These are phyloP conservation scores for Phlegmacium glaucopus DNA, from an alignment of 768 basidiomycete genomes.

Conservation along the genomic window DNA sequence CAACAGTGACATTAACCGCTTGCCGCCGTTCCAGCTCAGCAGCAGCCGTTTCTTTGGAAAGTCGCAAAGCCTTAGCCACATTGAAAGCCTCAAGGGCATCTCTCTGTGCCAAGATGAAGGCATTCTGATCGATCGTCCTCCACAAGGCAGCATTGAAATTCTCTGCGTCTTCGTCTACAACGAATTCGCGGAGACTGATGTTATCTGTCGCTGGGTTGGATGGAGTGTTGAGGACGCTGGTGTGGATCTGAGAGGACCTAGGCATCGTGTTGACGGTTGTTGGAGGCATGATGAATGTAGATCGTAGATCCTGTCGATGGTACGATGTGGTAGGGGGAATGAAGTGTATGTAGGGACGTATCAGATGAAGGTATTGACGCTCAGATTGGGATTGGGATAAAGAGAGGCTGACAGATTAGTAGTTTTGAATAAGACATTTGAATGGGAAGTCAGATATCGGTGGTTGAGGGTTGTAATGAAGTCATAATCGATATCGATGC, in stretches of 20 bases:
- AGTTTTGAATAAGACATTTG: background rate
- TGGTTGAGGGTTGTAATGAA: constrained; percentile 5
- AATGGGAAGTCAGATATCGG: background rate
- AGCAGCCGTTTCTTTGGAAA: constrained; percentile 24
- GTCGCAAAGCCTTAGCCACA: constrained; percentile 23
- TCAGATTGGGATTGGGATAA: background rate
- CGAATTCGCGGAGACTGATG: constrained; percentile 18
- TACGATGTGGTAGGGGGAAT: background rate
- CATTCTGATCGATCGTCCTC: constrained; percentile 21
- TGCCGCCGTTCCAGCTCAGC: constrained; percentile 14
- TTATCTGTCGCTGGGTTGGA: background rate
- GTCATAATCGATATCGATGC: constrained; percentile 15
- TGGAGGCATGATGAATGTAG: constrained; percentile 5
- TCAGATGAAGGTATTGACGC: background rate
- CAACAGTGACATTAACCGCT: constrained; percentile 3
- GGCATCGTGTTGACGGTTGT: constrained; percentile 11
- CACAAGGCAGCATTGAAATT: constrained; percentile 10
- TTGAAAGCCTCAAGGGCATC: constrained; percentile 27
- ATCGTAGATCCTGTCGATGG: background rate
- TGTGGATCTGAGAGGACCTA: constrained; percentile 3
- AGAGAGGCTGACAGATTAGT: background rate
- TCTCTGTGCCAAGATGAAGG: constrained; percentile 25
- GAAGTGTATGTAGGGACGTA: background rate
- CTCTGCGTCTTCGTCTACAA: constrained; percentile 18
- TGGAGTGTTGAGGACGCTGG: constrained; percentile 1